phyloP scores from a whole-genome alignment of 495 filamentous ascomycete species.

The Xylaria sp. region DNA sequence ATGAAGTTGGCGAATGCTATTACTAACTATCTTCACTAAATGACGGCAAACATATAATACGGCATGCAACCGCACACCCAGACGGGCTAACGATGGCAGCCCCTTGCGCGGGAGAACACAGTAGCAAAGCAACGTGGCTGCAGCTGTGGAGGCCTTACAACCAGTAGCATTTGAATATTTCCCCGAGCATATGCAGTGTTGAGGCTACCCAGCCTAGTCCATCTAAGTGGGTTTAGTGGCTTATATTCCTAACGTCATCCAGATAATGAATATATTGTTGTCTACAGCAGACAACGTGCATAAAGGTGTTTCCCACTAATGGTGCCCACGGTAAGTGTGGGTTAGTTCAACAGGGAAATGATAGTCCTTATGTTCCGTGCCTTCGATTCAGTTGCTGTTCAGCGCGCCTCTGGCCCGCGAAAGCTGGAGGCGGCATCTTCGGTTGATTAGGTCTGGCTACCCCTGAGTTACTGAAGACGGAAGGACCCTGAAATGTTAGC shows the following conservation, averaged over 20 bases:
- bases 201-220: slow-evolving; percentile 24
- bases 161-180: slow-evolving; percentile 14
- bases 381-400: not conserved
- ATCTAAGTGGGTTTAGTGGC: slow-evolving; percentile 11
- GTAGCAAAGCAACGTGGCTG: slow-evolving; percentile 16
- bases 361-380: not conserved
- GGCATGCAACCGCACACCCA: not conserved
- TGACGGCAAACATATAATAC: not conserved
- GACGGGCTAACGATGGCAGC: not conserved
- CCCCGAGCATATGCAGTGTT: slow-evolving; percentile 9
- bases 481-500: slow-evolving; percentile 5
- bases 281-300: not conserved
- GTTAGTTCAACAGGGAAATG: not conserved
- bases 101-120: slow-evolving; percentile 7
- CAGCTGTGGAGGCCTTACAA: slow-evolving; percentile 11
- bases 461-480: slow-evolving; percentile 5
- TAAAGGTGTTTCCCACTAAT: not conserved
- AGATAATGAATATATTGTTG: slow-evolving; percentile 9
- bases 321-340: not conserved
- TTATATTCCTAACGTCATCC: slow-evolving; percentile 18
- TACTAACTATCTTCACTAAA: not conserved
- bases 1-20: not conserved
- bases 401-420: not conserved
- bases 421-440: not conserved
- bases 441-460: not conserved